Percentiles rank a stretch among this genome's conserved stretches.
These are phyloP conservation scores for barrel medic (Medicago truncatula) DNA, from an alignment of 306 rosid genomes.

Conservation along the genomic window MtrunA17r5.0-ANR NC_053049.1:47611001-47611500, in stretches of 20 bases:
- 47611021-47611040: background rate
- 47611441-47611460: slow-evolving; percentile 51
- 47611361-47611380: slow-evolving; percentile 38
- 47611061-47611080: slow-evolving; percentile 4
- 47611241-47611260: slow-evolving; percentile 20
- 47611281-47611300: slow-evolving; percentile 40
- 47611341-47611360: slow-evolving; percentile 50
- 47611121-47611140: background rate
- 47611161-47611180: slow-evolving; percentile 58
- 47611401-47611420: slow-evolving; percentile 57
- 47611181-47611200: slow-evolving; percentile 55
- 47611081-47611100: slow-evolving; percentile 37
- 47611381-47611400: slow-evolving; percentile 55
- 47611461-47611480: slow-evolving; percentile 30
- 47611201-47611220: slow-evolving; percentile 51
- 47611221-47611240: slow-evolving; percentile 31
- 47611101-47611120: slow-evolving; percentile 44
- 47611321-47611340: slow-evolving; percentile 47
- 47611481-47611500: background rate
- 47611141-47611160: slow-evolving; percentile 61
- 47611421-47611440: slow-evolving; percentile 76
- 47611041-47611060: background rate
- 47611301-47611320: slow-evolving; percentile 44
- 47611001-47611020: slow-evolving; percentile 42
- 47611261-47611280: slow-evolving; percentile 45